phyloP scores from a whole-genome alignment of 2,329 filamentous ascomycete genomes.

The Sporothrix protearum region DNA sequence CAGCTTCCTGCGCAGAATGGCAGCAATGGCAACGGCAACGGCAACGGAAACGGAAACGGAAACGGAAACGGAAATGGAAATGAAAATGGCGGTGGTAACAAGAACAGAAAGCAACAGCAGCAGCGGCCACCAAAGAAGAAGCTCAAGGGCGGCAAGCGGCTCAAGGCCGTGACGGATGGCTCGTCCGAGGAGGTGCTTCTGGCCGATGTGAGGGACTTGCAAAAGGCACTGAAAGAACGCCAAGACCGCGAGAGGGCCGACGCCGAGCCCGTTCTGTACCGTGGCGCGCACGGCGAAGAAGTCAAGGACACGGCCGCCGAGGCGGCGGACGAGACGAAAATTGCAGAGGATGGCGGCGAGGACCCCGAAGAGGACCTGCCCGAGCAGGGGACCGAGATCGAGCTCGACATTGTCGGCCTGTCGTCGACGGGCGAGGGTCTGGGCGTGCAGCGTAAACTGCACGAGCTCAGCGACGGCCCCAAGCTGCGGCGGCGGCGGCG shows the following conservation, averaged over 20 bases:
- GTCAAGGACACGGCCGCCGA: conserved; percentile 4
- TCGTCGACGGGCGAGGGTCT: conserved; percentile 93
- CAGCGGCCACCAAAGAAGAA: conserved; percentile 41
- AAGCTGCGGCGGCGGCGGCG: conserved; percentile 43
- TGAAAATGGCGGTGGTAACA: not conserved
- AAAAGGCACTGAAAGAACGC: conserved; percentile 42
- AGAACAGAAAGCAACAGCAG: conserved; percentile 12
- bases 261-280: conserved; percentile 22
- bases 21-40: conserved; percentile 25
- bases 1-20: not conserved
- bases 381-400: conserved; percentile 67
- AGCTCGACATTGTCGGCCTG: conserved; percentile 75
- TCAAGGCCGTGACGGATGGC: conserved; percentile 54
- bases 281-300: conserved; percentile 24
- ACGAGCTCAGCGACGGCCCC: conserved; percentile 36
- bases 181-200: conserved; percentile 65
- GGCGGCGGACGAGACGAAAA: conserved; percentile 9
- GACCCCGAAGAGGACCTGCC: conserved; percentile 46
- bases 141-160: conserved; percentile 55
- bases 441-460: conserved; percentile 52
- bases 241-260: conserved; percentile 32
- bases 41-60: not conserved
- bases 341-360: conserved; percentile 23
- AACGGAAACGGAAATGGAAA: not conserved
- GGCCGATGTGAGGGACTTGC: conserved; percentile 57